phyloP scores from a whole-genome alignment of 306 rosid species.

The Citrullus amarus region DNA sequence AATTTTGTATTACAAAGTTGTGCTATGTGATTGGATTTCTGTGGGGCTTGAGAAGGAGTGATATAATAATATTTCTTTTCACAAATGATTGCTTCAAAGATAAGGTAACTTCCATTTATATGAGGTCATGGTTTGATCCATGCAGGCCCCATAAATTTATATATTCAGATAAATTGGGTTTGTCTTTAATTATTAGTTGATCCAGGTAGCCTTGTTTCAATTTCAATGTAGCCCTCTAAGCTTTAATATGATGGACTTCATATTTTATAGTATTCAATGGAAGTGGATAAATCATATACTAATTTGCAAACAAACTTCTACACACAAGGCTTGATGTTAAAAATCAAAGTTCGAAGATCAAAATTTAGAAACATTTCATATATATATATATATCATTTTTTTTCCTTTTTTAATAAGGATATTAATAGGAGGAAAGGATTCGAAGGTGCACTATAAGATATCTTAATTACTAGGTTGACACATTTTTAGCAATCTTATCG shows the following conservation, averaged over 20 bases:
- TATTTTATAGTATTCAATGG: not conserved
- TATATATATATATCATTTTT: too few relatives aligned
- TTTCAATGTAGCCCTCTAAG: not conserved
- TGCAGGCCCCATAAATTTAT: not conserved
- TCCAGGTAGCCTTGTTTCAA: too few relatives aligned
- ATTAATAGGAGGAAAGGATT: too few relatives aligned
- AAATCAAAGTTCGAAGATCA: not conserved
- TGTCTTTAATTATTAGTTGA: too few relatives aligned
- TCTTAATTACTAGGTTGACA: too few relatives aligned
- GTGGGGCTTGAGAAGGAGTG: not conserved
- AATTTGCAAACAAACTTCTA: not conserved
- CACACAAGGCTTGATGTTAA: not conserved
- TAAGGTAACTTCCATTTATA: not conserved
- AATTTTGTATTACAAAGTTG: not conserved
- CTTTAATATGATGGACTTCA: not conserved
- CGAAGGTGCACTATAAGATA: too few relatives aligned
- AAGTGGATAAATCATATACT: not conserved
- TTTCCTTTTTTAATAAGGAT: too few relatives aligned
- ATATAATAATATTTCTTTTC: not conserved
- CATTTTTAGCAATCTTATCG: too few relatives aligned
- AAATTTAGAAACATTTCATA: too few relatives aligned
- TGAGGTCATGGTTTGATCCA: slow-evolving; percentile 1
- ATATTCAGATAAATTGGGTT: too few relatives aligned
- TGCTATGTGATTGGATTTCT: not conserved
- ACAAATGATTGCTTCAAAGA: slow-evolving; percentile 10